These are phyloP conservation scores for Macrocybe gigantea DNA, from an alignment of 768 basidiomycete genomes.

Conservation along the genomic window DNA sequence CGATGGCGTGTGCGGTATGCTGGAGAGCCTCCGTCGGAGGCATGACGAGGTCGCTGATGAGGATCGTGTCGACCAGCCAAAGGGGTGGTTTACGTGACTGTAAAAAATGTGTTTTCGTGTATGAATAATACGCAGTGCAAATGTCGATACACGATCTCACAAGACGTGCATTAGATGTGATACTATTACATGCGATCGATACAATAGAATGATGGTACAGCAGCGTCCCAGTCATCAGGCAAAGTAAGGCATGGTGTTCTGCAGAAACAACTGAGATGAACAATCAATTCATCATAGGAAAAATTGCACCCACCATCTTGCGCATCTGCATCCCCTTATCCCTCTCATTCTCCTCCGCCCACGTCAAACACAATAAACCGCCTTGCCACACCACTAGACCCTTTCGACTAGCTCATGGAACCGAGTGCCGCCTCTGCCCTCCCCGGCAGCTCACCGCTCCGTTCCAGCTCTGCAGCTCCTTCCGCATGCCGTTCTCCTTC, in stretches of 20 bases:
- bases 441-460: not conserved
- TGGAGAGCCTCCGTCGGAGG: conserved; percentile 59
- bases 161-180: not conserved
- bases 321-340: conserved; percentile 76
- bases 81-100: conserved; percentile 49
- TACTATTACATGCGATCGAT: too few species aligned
- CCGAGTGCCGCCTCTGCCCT: not conserved
- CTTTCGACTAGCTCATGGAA: not conserved
- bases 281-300: not conserved
- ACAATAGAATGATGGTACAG: too few species aligned
- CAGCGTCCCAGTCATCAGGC: conserved; percentile 24
- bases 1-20: conserved; percentile 60
- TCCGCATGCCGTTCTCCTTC: not conserved
- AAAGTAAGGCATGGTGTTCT: conserved; percentile 54
- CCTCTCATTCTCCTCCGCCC: conserved; percentile 82
- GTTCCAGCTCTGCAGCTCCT: conserved; percentile 3
- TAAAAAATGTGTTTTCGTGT: too few species aligned
- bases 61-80: conserved; percentile 40
- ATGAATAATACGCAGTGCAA: too few species aligned
- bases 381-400: conserved; percentile 21
- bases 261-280: not conserved
- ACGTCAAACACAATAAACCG: conserved; percentile 82
- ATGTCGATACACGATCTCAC: not conserved
- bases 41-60: conserved; percentile 40
- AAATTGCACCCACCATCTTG: conserved; percentile 65